Evolutionary conservation across 2,329 filamentous ascomycete genomes (phyloP).

Genomic region (Fusarium sp.): DNA sequence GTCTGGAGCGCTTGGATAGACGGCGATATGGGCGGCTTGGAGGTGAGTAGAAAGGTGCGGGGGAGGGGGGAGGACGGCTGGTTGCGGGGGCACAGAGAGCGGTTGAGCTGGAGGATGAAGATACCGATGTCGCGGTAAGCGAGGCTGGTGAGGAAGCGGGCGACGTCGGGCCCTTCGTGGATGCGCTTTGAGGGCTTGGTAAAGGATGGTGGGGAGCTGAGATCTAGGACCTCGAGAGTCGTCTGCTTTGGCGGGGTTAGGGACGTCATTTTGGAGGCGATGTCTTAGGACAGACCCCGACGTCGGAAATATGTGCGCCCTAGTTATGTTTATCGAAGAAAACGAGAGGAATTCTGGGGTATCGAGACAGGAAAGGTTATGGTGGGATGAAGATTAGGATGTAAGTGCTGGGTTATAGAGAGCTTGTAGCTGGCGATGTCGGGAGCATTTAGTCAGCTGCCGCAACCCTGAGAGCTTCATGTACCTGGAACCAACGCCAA

Average conservation of each 20-base stretch:
- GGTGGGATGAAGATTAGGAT: not conserved
- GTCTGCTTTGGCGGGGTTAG: slow-evolving; percentile 38
- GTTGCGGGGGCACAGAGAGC: slow-evolving; percentile 82
- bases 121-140: slow-evolving; percentile 91
- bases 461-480: slow-evolving; percentile 3
- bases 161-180: slow-evolving; percentile 86
- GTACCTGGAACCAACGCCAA: not conserved
- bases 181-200: slow-evolving; percentile 83
- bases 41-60: slow-evolving; percentile 60
- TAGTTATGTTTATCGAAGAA: not conserved
- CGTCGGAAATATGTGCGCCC: not conserved
- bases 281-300: not conserved
- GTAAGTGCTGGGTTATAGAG: slow-evolving; percentile 12
- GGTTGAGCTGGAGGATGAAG: slow-evolving; percentile 92
- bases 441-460: slow-evolving; percentile 27
- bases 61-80: slow-evolving; percentile 56
- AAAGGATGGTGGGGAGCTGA: slow-evolving; percentile 68
- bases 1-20: slow-evolving; percentile 76
- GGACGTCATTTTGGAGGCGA: slow-evolving; percentile 41
- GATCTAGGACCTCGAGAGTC: slow-evolving; percentile 66
- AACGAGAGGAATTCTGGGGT: no score
- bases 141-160: slow-evolving; percentile 82
- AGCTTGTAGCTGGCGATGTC: slow-evolving; percentile 7
- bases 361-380: not conserved
- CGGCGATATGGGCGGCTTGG: slow-evolving; percentile 60